Conservation (phyloP, 2,329 filamentous ascomycete genomes). For the Penicillium sumatraense region DNA sequence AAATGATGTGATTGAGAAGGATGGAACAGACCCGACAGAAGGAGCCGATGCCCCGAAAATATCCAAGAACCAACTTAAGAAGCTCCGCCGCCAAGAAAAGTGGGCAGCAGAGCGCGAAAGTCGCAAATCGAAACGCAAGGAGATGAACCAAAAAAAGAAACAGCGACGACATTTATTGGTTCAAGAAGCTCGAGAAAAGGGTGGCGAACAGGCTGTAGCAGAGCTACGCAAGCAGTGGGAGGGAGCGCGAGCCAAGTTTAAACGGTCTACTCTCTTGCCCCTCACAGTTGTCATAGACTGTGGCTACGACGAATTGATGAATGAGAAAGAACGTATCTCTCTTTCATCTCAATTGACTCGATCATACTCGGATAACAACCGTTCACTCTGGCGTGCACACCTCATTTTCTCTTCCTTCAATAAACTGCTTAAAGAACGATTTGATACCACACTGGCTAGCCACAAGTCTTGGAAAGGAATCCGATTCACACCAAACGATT, state of each 20-base stretch:
- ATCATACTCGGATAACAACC: conserved; percentile 85
- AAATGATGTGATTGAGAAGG: neutral
- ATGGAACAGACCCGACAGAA: conserved; percentile 4
- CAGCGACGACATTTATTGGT: conserved; percentile 51
- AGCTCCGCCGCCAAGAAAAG: conserved; percentile 69
- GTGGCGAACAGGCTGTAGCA: conserved; percentile 30
- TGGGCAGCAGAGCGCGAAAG: conserved; percentile 74
- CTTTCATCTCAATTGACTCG: conserved; percentile 83
- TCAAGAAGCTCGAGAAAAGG: conserved; percentile 37
- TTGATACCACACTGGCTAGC: conserved; percentile 75
- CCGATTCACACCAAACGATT: conserved; percentile 74
- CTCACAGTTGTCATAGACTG: conserved; percentile 87
- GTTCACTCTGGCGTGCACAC: conserved; percentile 69
- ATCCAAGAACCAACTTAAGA: conserved; percentile 88
- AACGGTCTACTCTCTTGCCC: conserved; percentile 64
- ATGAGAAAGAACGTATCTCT: conserved; percentile 80
- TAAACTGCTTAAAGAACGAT: conserved; percentile 74
- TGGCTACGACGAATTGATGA: conserved; percentile 89
- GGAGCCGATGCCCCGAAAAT: conserved; percentile 45
- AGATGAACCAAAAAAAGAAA: conserved; percentile 59
- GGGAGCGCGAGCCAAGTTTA: conserved; percentile 29
- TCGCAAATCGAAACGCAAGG: conserved; percentile 62
- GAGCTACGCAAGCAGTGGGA: conserved; percentile 33
- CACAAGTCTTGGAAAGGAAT: conserved; percentile 82
- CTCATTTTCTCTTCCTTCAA: conserved; percentile 79